These are phyloP conservation scores for Mortierella sp. DNA, from an alignment of 371 early-diverging fungal genomes.

Conservation along the genomic window DNA sequence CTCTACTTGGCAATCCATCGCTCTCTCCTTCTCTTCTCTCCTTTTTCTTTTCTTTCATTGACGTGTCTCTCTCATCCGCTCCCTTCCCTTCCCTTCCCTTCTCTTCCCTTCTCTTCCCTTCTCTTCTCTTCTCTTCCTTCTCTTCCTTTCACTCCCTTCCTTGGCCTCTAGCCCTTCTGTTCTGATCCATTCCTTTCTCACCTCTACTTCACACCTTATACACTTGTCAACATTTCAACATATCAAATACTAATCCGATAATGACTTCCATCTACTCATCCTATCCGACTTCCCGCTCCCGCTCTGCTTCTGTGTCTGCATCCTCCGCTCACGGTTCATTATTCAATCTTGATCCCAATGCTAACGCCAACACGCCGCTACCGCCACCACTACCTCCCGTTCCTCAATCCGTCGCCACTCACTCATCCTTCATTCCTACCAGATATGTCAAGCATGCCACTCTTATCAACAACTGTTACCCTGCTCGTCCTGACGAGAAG, in stretches of 20 bases:
- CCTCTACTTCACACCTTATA: neutral
- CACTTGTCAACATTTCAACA: neutral
- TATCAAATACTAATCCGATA: constrained; percentile 10
- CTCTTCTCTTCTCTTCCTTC: neutral
- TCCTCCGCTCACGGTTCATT: constrained; percentile 13
- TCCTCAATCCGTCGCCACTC: constrained; percentile 34
- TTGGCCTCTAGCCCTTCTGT: too few relatives aligned
- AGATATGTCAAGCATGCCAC: constrained; percentile 90
- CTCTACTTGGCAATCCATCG: neutral
- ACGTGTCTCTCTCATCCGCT: neutral
- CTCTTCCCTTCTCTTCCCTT: constrained; percentile 1
- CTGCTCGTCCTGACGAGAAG: constrained; percentile 83
- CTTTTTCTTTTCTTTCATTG: neutral
- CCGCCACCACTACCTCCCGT: constrained; percentile 19
- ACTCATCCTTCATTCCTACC: constrained; percentile 49
- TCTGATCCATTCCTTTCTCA: neutral
- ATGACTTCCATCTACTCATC: constrained; percentile 9
- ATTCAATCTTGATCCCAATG: neutral
- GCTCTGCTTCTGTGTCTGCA: constrained; percentile 40
- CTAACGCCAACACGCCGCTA: constrained; percentile 6
- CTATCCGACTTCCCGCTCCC: constrained; percentile 29
- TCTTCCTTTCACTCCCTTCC: neutral
- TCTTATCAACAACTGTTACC: constrained; percentile 93
- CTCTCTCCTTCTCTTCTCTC: neutral
- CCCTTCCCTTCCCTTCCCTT: neutral